phyloP scores from a whole-genome alignment of 345 rosid species.

The Rhodamnia rubescens region DNA sequence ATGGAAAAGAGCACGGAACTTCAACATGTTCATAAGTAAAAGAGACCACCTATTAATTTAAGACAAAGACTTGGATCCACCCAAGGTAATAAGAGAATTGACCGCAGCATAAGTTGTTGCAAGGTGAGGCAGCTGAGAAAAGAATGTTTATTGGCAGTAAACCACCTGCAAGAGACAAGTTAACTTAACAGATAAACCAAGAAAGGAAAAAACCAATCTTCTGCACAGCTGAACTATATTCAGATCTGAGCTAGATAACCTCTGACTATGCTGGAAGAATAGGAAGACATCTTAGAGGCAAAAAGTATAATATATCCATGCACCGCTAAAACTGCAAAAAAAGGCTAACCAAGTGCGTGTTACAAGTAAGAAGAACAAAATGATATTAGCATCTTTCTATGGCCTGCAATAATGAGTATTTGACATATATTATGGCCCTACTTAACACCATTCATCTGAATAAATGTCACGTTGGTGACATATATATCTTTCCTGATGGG shows the following conservation, averaged over 20 bases:
- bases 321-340: neutral
- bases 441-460: neutral
- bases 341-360: neutral
- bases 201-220: neutral
- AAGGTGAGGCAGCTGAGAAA: constrained; percentile 83
- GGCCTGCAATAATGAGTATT: neutral
- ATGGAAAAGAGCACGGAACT: neutral
- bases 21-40: neutral
- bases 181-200: neutral
- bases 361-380: neutral
- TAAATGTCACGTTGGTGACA: neutral
- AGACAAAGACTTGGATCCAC: constrained; percentile 53
- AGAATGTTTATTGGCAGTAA: neutral
- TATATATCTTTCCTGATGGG: neutral
- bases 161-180: neutral
- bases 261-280: neutral
- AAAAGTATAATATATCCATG: neutral
- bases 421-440: neutral
- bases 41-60: constrained; percentile 71
- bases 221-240: neutral
- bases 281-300: neutral
- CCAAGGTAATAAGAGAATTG: constrained; percentile 80
- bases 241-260: neutral
- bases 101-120: constrained; percentile 97
- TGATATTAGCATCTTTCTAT: neutral